Base-by-base conservation (phyloP, 306 rosid species). In the Oemleria cerasiformis region DNA sequence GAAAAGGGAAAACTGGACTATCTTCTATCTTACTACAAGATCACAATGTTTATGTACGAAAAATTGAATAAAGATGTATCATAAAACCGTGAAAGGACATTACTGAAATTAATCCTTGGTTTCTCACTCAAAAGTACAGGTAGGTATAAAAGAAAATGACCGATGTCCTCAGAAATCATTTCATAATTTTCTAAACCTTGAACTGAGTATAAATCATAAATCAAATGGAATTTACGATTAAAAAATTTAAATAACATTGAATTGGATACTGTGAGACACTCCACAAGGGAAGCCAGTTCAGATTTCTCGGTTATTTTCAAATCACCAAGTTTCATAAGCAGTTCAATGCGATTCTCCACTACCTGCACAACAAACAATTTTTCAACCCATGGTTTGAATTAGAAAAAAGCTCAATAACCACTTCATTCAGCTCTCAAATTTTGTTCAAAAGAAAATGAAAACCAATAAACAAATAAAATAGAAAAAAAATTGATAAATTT, bases 191-290 rank as follows among this genome's bases (percentile, higher is more conserved):
- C 30, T 4, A 69, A 70, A 16, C 51, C 23, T 2, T 14, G 17
- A 36, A 38, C 19, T 0, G 5, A 25, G 2, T 25, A 21, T 23
- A 10, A 55, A 20, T 4, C 6, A 36, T 19, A 53, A 44, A 38
- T 36, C 9, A 6, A 54, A 75, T 0, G 23, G 4, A 9, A 70
- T 23, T 55, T 47, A 47, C 14, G 14, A 14, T 14, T 14, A 3
- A 19, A 65, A 34, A 67, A 1, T 2, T 2, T 40, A 49, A 73
- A 49, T 7, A 23, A 25, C 39, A 64, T 3, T 15, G 44, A 55
- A 72, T 63, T 41, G 96, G 97, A 94, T 94, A 91, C 95, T 83
- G 62, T 21, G 67, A 94, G 83, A 68, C 78, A 74, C 48, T 86
- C 82, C 34, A 74, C 48, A 65, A 85, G 72, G n/a, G 88, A 82